These are phyloP conservation scores for Exidia glandulosa DNA, from an alignment of 768 basidiomycete species.

Conservation along the genomic window DNA sequence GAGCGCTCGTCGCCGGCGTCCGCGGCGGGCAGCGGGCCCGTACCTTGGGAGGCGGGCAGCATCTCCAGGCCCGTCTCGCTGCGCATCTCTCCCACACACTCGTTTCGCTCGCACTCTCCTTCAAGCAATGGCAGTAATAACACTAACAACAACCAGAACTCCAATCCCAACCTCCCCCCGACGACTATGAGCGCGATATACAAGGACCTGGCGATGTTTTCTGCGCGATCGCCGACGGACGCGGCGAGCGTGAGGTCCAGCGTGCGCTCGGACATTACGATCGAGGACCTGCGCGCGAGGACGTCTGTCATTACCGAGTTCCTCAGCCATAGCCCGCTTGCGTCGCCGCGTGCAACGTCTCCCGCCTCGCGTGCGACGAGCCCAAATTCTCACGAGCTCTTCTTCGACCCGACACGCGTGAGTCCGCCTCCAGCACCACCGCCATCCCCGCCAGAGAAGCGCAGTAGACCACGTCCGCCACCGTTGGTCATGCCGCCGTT, in stretches of 20 bases:
- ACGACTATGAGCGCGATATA: no score
- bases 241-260: neutral
- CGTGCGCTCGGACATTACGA: neutral
- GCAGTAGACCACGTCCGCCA: neutral
- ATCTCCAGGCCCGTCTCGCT: neutral
- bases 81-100: neutral
- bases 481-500: neutral
- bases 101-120: neutral
- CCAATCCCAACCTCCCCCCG: neutral
- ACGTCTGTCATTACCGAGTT: neutral
- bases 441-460: neutral
- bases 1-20: neutral
- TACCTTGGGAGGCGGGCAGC: neutral
- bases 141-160: neutral
- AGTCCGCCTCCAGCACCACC: neutral
- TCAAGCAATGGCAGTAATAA: neutral
- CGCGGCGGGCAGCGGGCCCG: neutral
- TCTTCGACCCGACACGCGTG: neutral
- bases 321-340: neutral
- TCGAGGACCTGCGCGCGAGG: neutral
- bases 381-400: neutral
- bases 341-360: no score
- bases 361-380: neutral
- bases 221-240: no score
- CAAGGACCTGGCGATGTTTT: no score